Base-by-base conservation (phyloP, 2,329 filamentous ascomycete genomes). In the Beauveria sp. region DNA sequence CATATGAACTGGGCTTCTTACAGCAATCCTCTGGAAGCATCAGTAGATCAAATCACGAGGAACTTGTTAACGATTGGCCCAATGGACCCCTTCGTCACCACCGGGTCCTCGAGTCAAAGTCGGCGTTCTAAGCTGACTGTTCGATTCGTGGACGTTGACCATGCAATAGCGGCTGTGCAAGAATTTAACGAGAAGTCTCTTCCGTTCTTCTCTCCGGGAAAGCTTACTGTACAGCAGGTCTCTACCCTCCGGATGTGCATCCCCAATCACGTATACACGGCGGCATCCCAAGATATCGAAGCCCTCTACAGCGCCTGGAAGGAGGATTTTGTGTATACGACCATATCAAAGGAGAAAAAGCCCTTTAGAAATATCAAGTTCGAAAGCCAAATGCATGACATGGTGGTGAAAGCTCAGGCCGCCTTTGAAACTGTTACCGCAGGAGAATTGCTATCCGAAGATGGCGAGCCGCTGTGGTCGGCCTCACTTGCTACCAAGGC, bases 401-500 rank as follows among this genome's bases (percentile, higher is more conserved):
- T 28, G 22, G 60, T 62, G 10, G 53, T 38, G 3, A 42, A 34
- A 8, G 60, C 60, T 5, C 46, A 62, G 20, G 38, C 20, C 7
- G 12, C 22, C 18, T 24, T 62, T n/a, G 53, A 45, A 5, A 20
- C n/a, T 48, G 31, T 62, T n/a, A 10, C 46, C 8, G 53, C 38
- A 1, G 60, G 60, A 18, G 46, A 57, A 20, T 5, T 58, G 46
- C 45, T 62, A 2, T 58, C 26, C 24, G 60, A 62, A 10, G 48
- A 62, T 16, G 60, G 53, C 38, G 38, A 5, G 4, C 12, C 46
- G 9, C 45, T 62, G n/a, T 62, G 60, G 60, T 57, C 60, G 2
- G 46, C 60, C 3, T 62, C 60, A 5, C 48, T 62, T 31, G 60
- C 60, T 8, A 62, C 60, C 1, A 58, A 62, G 18, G 60, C 45